Percentiles rank a stretch among this genome's conserved stretches.
Conservation (phyloP, 2,329 filamentous ascomycete species). For the Fusarium humuli region DNA sequence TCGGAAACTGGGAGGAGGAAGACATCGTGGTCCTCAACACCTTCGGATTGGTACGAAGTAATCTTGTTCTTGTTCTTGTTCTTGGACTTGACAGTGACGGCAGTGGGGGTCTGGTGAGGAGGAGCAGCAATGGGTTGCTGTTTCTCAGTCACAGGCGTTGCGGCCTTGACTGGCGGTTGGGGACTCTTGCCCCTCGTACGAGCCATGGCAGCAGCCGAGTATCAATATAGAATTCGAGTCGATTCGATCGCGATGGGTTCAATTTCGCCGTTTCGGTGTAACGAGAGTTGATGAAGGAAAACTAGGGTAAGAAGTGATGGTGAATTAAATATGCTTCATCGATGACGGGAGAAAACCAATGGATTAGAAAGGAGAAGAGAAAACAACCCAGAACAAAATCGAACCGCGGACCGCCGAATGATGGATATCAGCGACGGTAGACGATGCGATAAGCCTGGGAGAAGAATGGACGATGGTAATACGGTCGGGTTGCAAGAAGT, state of each 20-base stretch:
- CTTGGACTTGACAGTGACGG: constrained; percentile 30
- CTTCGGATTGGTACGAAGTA: constrained; percentile 78
- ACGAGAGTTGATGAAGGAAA: constrained; percentile 32
- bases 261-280: constrained; percentile 18
- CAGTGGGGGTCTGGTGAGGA: constrained; percentile 26
- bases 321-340: constrained; percentile 43
- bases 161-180: constrained; percentile 47
- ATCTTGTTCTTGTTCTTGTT: constrained; percentile 51
- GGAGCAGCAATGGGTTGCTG: constrained; percentile 26
- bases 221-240: constrained; percentile 30
- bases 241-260: constrained; percentile 28
- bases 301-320: constrained; percentile 29
- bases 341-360: constrained; percentile 26
- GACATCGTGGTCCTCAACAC: constrained; percentile 90
- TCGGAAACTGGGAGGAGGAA: constrained; percentile 86
- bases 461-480: constrained; percentile 16
- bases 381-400: constrained; percentile 26
- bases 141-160: constrained; percentile 41
- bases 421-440: constrained; percentile 26
- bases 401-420: constrained; percentile 35
- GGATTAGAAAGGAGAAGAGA: constrained; percentile 28
- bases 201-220: constrained; percentile 49
- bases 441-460: constrained; percentile 21
- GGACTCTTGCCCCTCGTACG: constrained; percentile 54
- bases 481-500: constrained; percentile 24